These are phyloP conservation scores for Cladorrhinum samala DNA, from an alignment of 495 filamentous ascomycete species.

Conservation along the genomic window DNA sequence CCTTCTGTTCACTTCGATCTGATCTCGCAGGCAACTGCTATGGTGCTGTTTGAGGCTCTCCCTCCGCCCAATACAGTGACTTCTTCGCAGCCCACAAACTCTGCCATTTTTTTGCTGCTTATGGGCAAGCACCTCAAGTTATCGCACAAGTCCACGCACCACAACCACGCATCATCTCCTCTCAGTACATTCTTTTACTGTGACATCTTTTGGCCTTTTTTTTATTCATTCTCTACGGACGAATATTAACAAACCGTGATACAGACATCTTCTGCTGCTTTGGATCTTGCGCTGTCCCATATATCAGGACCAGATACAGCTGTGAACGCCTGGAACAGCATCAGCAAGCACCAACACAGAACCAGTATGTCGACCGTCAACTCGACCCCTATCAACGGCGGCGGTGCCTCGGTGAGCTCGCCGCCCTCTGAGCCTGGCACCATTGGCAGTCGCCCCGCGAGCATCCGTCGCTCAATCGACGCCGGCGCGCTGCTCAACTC, in stretches of 20 bases:
- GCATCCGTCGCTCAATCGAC: constrained; percentile 50
- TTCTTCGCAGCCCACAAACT: not conserved
- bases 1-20: not conserved
- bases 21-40: not conserved
- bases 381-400: constrained; percentile 30
- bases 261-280: constrained; percentile 62
- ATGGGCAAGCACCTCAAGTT: too few relatives aligned
- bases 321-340: constrained; percentile 54
- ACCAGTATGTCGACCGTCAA: constrained; percentile 70
- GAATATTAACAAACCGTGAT: constrained; percentile 12
- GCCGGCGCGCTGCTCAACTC: constrained; percentile 28
- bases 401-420: constrained; percentile 26
- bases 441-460: constrained; percentile 41
- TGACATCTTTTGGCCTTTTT: not conserved
- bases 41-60: too few relatives aligned
- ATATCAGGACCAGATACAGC: constrained; percentile 56
- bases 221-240: constrained; percentile 4
- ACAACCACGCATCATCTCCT: not conserved
- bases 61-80: not conserved
- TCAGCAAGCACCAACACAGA: constrained; percentile 74
- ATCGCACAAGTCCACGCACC: too few relatives aligned
- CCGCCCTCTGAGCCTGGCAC: constrained; percentile 30
- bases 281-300: constrained; percentile 71
- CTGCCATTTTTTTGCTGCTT: too few relatives aligned
- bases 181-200: not conserved